Evolutionary conservation across 2,329 filamentous ascomycete genomes (phyloP), one percentile per base, ranked within the genome.

Genomic region (Pseudogymnoascus sp.): DNA sequence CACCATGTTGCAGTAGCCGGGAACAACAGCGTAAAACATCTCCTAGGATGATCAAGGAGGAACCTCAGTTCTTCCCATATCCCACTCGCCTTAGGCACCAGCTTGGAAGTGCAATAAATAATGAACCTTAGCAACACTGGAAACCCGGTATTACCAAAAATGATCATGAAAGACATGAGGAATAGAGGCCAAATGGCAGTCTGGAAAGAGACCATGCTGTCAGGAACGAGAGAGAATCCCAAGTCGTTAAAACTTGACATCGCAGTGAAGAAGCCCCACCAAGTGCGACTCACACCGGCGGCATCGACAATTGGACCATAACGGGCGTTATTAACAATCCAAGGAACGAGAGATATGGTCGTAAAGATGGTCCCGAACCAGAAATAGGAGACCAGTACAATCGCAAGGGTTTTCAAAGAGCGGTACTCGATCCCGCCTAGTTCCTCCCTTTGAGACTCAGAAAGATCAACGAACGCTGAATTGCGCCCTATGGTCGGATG

Each of bases 361-460:
- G 88, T 91, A 3, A 97, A 78, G 1, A 92, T 69, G 69, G 92
- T 90, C 69, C 96, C 97, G 0, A 88, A 87, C 72, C 91, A 84
- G 71, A 89, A 97, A 75, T 97, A 99, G 6, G 77, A 78, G 2
- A 89, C 81, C 19, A 97, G 78, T 30, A 97, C 86, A 28, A 91
- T 72, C 1, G 90, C 90, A 58, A 99, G 77, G 2, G 91, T 91
- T 74, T 96, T 95, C 64, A 99, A 74, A 0, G 93, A 90, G 5
- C 94, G 88, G 71, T 99, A 99, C 74, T 99, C 94, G 66, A 99
- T 96, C 19, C 94, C 94, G 9, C 94, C 94, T 2, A 99, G 78
- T 74, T 99, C 94, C 72, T 99, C 92, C 67, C 94, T 85, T 75
- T 99, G 92, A 66, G 94, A 91, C 67, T 96, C 89, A 0, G 89